Percentiles rank a stretch among this genome's conserved stretches.
phyloP scores from a whole-genome alignment of 75 land plant genomes.

The Pinus taeda region DNA sequence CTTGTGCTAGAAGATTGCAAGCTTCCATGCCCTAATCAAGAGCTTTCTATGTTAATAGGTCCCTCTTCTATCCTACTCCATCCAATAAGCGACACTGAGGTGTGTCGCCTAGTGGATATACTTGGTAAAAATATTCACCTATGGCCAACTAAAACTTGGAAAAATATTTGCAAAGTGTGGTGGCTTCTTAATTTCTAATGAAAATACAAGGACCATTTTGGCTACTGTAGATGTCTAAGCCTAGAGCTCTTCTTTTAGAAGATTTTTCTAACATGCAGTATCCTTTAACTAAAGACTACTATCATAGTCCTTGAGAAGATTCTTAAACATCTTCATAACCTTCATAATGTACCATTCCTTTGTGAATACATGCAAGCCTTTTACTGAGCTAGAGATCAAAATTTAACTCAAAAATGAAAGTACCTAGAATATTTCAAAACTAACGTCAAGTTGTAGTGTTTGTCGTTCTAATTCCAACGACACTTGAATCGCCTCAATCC shows the following conservation, averaged over 20 bases:
- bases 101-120: slow-evolving; percentile 87
- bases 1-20: not conserved
- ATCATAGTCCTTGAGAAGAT: slow-evolving; percentile 64
- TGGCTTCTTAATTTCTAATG: slow-evolving; percentile 86
- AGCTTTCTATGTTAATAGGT: slow-evolving; percentile 54
- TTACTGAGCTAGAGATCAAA: not conserved
- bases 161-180: slow-evolving; percentile 62
- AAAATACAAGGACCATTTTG: slow-evolving; percentile 68
- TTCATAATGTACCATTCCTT: slow-evolving; percentile 57
- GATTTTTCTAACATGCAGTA: slow-evolving; percentile 96
- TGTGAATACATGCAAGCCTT: slow-evolving; percentile 77
- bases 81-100: slow-evolving; percentile 84
- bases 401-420: too few relatives aligned
- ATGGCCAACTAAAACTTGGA: slow-evolving; percentile 82
- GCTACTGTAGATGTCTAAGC: slow-evolving; percentile 84
- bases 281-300: slow-evolving; percentile 79
- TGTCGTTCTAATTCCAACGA: too few relatives aligned
- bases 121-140: slow-evolving; percentile 77
- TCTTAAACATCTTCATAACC: slow-evolving; percentile 55
- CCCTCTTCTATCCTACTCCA: slow-evolving; percentile 90
- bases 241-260: slow-evolving; percentile 84
- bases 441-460: too few relatives aligned
- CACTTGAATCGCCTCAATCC: too few relatives aligned
- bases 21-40: not conserved
- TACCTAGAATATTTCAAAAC: too few relatives aligned